Percentiles rank a stretch among this genome's conserved stretches.
Evolutionary conservation across 305 asterid genomes (phyloP).

Genomic region (Fraxinus baroniana): DNA sequence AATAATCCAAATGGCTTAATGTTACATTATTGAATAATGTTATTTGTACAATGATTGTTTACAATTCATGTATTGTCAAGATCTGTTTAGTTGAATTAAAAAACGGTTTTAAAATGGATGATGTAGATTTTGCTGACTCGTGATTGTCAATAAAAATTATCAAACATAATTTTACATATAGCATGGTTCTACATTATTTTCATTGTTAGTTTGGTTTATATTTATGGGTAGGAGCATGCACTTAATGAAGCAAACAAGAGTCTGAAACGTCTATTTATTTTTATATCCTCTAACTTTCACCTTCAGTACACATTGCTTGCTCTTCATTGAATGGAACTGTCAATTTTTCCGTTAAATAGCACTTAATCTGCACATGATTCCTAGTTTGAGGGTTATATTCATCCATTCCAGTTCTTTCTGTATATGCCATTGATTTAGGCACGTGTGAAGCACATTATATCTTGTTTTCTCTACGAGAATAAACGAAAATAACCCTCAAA

Average conservation of each 20-base stretch:
- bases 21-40: neutral
- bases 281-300: neutral
- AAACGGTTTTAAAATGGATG: too few species aligned
- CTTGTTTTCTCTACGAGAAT: neutral
- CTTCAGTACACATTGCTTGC: neutral
- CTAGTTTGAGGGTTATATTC: neutral
- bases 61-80: neutral
- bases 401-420: neutral
- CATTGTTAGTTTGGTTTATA: conserved; percentile 12
- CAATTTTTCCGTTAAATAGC: neutral
- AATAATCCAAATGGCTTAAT: neutral
- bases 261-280: conserved; percentile 67
- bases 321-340: neutral
- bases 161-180: too few species aligned
- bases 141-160: neutral
- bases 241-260: conserved; percentile 84
- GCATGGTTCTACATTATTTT: neutral
- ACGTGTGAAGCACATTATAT: neutral
- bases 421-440: neutral
- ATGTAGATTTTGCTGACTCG: neutral
- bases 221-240: conserved; percentile 67
- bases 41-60: neutral
- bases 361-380: too few species aligned
- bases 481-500: neutral
- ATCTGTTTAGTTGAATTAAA: neutral